phyloP scores from a whole-genome alignment of 345 rosid species.

The Syzygium aqueum region DNA sequence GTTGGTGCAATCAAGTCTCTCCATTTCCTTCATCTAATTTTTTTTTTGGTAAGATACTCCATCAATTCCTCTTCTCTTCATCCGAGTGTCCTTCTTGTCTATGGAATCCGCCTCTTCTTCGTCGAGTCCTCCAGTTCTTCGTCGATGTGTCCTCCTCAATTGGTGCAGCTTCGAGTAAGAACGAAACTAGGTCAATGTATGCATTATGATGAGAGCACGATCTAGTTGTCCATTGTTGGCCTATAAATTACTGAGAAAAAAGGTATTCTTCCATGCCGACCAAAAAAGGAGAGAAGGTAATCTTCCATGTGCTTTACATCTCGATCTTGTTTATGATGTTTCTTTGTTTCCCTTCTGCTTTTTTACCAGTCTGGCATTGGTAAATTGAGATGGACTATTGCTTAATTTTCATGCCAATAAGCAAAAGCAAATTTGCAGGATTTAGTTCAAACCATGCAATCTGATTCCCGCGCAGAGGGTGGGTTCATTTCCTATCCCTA shows the following conservation, averaged over 20 bases:
- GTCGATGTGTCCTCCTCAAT: neutral
- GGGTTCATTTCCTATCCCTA: neutral
- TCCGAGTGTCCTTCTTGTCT: neutral
- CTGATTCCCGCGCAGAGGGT: neutral
- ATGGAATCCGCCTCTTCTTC: neutral
- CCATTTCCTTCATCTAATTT: no score
- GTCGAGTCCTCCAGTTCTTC: neutral
- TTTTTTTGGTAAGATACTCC: no score
- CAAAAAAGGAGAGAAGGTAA: no score
- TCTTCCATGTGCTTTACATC: neutral
- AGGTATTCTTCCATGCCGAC: no score
- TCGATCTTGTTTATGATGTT: neutral
- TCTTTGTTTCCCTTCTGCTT: neutral
- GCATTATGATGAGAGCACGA: neutral
- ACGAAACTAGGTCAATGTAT: neutral
- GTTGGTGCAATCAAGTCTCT: no score
- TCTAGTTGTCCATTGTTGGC: neutral
- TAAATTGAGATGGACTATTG: neutral
- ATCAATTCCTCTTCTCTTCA: neutral
- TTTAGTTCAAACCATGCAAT: neutral
- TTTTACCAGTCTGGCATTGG: neutral
- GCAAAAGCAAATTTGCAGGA: neutral
- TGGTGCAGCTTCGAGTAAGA: slow-evolving; percentile 6
- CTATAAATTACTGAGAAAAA: neutral
- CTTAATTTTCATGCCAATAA: neutral